phyloP scores from a whole-genome alignment of 768 basidiomycete genomes.

The Leccinum boreale region DNA sequence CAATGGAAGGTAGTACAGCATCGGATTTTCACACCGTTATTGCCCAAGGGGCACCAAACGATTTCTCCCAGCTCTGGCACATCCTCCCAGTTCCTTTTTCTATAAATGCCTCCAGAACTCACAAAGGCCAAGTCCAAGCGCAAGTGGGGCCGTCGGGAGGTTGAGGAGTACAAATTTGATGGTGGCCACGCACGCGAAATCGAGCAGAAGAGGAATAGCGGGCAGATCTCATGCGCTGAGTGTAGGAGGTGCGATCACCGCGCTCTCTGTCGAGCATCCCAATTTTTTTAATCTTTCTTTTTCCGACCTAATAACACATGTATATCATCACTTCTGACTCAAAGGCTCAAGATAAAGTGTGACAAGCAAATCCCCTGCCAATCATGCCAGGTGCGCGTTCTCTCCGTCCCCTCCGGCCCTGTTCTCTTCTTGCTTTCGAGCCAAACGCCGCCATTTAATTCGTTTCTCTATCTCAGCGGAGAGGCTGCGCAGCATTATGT shows the following conservation, averaged over 20 bases:
- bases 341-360: slow-evolving; percentile 76
- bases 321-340: neutral
- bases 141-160: slow-evolving; percentile 45
- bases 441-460: neutral
- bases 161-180: slow-evolving; percentile 50
- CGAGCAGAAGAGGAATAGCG: slow-evolving; percentile 70
- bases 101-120: slow-evolving; percentile 53
- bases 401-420: neutral
- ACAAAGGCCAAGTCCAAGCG: slow-evolving; percentile 51
- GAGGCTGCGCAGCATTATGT: slow-evolving; percentile 68
- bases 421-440: neutral
- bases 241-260: slow-evolving; percentile 73
- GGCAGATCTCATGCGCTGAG: slow-evolving; percentile 77
- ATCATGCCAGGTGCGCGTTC: slow-evolving; percentile 57
- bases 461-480: slow-evolving; percentile 37
- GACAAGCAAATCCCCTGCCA: slow-evolving; percentile 81
- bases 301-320: slow-evolving; percentile 17
- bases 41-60: slow-evolving; percentile 2
- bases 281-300: slow-evolving; percentile 12
- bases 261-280: slow-evolving; percentile 24
- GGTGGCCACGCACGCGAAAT: slow-evolving; percentile 60
- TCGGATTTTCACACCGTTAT: slow-evolving; percentile 29
- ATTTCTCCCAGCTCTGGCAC: slow-evolving; percentile 18
- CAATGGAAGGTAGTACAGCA: slow-evolving; percentile 11
- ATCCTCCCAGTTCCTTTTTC: slow-evolving; percentile 6